These are phyloP conservation scores for Pecoramyces ruminantium DNA, from an alignment of 192 early-diverging fungal species.

Conservation along the genomic window DNA sequence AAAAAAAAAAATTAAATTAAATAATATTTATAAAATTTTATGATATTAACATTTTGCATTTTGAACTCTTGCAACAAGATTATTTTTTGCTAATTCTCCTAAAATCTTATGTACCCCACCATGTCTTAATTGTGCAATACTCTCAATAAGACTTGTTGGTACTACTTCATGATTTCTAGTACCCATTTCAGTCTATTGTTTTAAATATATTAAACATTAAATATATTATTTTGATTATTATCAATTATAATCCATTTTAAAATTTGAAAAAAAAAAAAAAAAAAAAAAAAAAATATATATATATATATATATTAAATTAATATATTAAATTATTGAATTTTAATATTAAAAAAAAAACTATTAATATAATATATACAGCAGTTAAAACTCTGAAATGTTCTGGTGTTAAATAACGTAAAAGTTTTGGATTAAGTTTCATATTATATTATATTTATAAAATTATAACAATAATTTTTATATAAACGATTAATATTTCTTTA, in stretches of 20 bases:
- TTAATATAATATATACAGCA: conserved; percentile 36
- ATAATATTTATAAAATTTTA: neutral
- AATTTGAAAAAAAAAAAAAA: neutral
- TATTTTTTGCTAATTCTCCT: conserved; percentile 71
- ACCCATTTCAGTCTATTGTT: conserved; percentile 85
- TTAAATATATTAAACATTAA: no score
- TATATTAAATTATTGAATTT: no score
- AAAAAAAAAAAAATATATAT: no score
- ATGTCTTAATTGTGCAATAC: conserved; percentile 76
- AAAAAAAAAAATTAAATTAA: neutral
- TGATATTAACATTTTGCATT: conserved; percentile 58
- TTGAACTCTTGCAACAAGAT: conserved; percentile 72
- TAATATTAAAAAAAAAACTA: neutral
- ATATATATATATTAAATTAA: no score
- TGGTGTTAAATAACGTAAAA: conserved; percentile 76
- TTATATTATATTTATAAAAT: no score
- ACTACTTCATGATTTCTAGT: conserved; percentile 98
- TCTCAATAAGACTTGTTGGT: conserved; percentile 74
- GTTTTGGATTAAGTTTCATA: conserved; percentile 94
- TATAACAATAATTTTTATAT: no score
- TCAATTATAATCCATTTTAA: no score
- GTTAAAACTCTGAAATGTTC: conserved; percentile 95
- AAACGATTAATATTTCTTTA: no score
- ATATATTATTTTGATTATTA: no score
- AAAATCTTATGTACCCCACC: conserved; percentile 77